A percentile compares a stretch with the other conserved stretches of the same genome.
Evolutionary conservation across 768 basidiomycete species (phyloP).

Genomic region (Podaxis sp.): DNA sequence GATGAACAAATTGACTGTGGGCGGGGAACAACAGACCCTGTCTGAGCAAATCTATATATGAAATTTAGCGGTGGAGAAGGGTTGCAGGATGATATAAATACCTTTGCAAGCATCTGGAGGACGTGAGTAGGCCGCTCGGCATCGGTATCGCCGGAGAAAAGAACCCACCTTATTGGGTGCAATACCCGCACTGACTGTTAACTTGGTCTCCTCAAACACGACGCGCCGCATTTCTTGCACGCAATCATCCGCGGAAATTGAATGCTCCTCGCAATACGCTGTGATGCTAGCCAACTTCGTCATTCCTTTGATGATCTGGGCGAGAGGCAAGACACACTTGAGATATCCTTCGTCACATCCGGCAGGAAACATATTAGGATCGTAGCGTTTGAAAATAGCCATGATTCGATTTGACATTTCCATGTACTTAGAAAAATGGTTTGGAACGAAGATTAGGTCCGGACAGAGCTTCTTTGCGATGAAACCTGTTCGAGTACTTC

Average conservation of each 20-base stretch:
- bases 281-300: slow-evolving; percentile 61
- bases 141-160: background rate
- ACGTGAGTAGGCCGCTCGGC: slow-evolving; percentile 18
- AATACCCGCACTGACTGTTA: slow-evolving; percentile 95
- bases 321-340: slow-evolving; percentile 54
- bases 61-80: slow-evolving; percentile 1
- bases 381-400: slow-evolving; percentile 65
- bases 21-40: slow-evolving; percentile 45
- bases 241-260: slow-evolving; percentile 66
- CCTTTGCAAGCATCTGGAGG: slow-evolving; percentile 86
- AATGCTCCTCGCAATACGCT: slow-evolving; percentile 68
- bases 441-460: slow-evolving; percentile 68
- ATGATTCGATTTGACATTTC: slow-evolving; percentile 77
- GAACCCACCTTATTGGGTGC: slow-evolving; percentile 84
- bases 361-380: slow-evolving; percentile 70
- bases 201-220: slow-evolving; percentile 73
- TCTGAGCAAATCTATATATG: slow-evolving; percentile 82
- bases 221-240: slow-evolving; percentile 72
- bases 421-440: slow-evolving; percentile 57
- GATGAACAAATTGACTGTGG: background rate
- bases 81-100: slow-evolving; percentile 26
- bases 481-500: slow-evolving; percentile 53
- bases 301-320: background rate
- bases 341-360: slow-evolving; percentile 92
- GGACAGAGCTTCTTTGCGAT: slow-evolving; percentile 95